Evolutionary conservation across 129 eudicot species (phyloP), one percentile per base, ranked within the genome.

Genomic region (Heracleum sosnowskyi): DNA sequence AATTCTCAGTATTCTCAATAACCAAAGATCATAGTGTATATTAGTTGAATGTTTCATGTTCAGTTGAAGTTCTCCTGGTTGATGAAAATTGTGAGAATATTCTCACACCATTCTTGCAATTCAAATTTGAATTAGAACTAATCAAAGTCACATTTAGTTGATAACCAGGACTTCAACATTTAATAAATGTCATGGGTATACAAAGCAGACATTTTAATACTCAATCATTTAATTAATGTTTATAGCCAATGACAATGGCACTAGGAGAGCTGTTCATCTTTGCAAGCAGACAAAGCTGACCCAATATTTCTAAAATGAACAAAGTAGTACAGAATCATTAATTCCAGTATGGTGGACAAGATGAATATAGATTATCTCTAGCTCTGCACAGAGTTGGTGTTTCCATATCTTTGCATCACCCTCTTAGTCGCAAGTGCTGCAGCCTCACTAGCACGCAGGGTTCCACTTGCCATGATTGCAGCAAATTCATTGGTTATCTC

Each of bases 391-490:
- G 82, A 20, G 76, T n/a, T 72, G 29, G 76, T 78, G 20, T 85
- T 85, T 45, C 97, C 99, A 42, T 92, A 87, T 82, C 84, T 92
- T 74, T 90, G 86, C 99, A 95, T 95, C 78, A 95, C 99, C 79
- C 87, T 88, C 75, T 84, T 85, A 55, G 97, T 92, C 4, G 99
- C 99, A 34, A 95, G 82, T 1, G 99, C 92, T 1, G 99, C 99
- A 70, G 99, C 99, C 83, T 95, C 99, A 75, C 99, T 95, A 22
- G 97, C 99, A 63, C 99, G 93, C 29, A 91, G 26, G 1, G 94
- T 87, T 45, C 99, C 99, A 17, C 87, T 85, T 0, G 99, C 99
- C 99, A 95, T 95, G 1, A 95, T 86, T 41, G 97, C 89, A 63
- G 96, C 93, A 77, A 94, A 94, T 80, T 94, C 98, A 29, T 77